phyloP scores from a whole-genome alignment of 169 alveolate species.

The Cardiosporidium cionae region DNA sequence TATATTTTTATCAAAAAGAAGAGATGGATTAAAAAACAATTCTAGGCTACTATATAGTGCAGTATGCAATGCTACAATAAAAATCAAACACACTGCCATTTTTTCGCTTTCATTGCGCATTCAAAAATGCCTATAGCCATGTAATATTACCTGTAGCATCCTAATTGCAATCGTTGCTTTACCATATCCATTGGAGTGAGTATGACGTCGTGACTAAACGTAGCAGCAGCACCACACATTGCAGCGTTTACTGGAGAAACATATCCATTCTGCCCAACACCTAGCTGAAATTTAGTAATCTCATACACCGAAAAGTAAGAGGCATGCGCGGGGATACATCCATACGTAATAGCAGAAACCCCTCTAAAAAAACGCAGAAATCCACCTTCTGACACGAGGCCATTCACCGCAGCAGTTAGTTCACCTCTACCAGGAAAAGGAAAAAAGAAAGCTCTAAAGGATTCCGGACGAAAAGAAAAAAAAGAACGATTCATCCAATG shows the following conservation, averaged over 20 bases:
- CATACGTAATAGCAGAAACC: constrained; percentile 81
- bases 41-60: background rate
- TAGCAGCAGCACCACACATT: constrained; percentile 86
- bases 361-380: constrained; percentile 64
- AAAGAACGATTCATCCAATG: background rate
- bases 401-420: constrained; percentile 1
- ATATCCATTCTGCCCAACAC: background rate
- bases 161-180: constrained; percentile 87
- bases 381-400: constrained; percentile 23
- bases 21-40: no score
- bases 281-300: constrained; percentile 1
- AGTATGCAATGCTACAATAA: no score
- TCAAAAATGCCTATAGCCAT: no score
- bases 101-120: no score
- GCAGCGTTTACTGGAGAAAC: constrained; percentile 32
- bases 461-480: background rate
- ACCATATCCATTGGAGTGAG: constrained; percentile 94
- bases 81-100: background rate
- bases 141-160: constrained; percentile 58
- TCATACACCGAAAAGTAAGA: constrained; percentile 83
- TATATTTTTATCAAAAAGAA: no score
- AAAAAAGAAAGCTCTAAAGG: background rate
- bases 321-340: constrained; percentile 98
- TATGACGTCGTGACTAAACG: constrained; percentile 87
- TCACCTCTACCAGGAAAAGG: background rate